phyloP scores from a whole-genome alignment of 495 filamentous ascomycete species.

The Trichoderma gamsii region DNA sequence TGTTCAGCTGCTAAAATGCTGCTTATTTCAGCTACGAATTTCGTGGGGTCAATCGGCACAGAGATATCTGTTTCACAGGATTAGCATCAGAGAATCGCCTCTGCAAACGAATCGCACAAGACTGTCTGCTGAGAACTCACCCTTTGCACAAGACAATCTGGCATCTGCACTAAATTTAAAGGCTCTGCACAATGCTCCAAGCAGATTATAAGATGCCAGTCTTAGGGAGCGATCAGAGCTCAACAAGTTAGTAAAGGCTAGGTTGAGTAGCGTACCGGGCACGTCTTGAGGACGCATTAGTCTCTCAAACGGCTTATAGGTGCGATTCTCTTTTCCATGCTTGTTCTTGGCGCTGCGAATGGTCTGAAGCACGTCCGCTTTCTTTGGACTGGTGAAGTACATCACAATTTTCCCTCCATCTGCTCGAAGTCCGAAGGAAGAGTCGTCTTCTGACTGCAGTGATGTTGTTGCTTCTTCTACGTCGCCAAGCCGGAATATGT shows the following conservation, averaged over 20 bases:
- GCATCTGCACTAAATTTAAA: constrained; percentile 58
- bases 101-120: constrained; percentile 18
- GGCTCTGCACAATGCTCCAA: constrained; percentile 55
- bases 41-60: constrained; percentile 54
- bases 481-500: constrained; percentile 59
- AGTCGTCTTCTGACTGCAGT: constrained; percentile 57
- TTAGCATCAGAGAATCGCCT: background rate
- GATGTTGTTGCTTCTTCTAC: constrained; percentile 57
- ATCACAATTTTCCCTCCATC: constrained; percentile 62
- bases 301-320: constrained; percentile 51
- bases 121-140: constrained; percentile 23
- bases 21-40: constrained; percentile 57
- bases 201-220: constrained; percentile 56
- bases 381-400: constrained; percentile 59
- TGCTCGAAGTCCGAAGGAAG: constrained; percentile 59
- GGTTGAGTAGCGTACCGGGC: constrained; percentile 58
- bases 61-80: constrained; percentile 37
- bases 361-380: constrained; percentile 53
- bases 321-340: constrained; percentile 52
- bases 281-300: constrained; percentile 62
- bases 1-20: constrained; percentile 53
- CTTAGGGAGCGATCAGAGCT: constrained; percentile 51
- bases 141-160: constrained; percentile 53
- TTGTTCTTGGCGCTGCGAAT: constrained; percentile 55
- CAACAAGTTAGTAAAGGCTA: constrained; percentile 57